Evolutionary conservation across 129 eudicot genomes (phyloP).

Genomic region (Flaveria sonorensis): DNA sequence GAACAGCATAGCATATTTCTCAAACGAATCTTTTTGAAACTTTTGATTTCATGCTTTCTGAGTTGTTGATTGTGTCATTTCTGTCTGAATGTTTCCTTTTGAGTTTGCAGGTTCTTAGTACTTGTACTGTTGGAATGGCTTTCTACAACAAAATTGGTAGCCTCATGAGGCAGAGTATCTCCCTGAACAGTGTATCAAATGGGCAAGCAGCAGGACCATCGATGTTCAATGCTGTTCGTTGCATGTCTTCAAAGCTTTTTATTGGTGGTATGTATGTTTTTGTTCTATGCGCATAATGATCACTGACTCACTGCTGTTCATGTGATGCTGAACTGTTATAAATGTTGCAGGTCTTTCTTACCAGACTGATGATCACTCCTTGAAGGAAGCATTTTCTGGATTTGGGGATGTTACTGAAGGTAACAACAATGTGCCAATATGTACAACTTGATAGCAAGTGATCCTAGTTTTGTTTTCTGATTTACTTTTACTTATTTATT

Average conservation of each 20-base stretch:
- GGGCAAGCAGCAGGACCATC: too few relatives aligned
- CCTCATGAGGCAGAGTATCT: slow-evolving; percentile 48
- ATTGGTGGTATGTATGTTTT: slow-evolving; percentile 76
- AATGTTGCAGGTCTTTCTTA: slow-evolving; percentile 65
- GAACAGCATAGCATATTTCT: too few relatives aligned
- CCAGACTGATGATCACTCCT: slow-evolving; percentile 59
- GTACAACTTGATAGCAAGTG: too few relatives aligned
- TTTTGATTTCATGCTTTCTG: neutral
- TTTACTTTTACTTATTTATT: neutral
- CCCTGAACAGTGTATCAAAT: slow-evolving; percentile 34
- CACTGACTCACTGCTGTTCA: neutral
- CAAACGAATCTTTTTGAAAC: neutral
- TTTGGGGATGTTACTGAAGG: slow-evolving; percentile 88
- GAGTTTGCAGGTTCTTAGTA: slow-evolving; percentile 21
- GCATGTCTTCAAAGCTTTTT: slow-evolving; percentile 84
- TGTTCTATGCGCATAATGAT: neutral
- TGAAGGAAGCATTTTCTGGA: slow-evolving; percentile 78
- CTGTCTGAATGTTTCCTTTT: neutral
- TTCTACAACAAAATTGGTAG: slow-evolving; percentile 62
- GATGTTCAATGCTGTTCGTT: slow-evolving; percentile 61
- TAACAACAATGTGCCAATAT: slow-evolving; percentile 21
- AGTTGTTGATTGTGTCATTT: neutral
- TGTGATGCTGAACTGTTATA: neutral
- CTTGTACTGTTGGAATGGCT: slow-evolving; percentile 51
- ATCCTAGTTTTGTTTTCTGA: too few relatives aligned